Evolutionary conservation across 2,329 filamentous ascomycete genomes (phyloP), one percentile per base, ranked within the genome.

Genomic region (Ceratocystiopsis brevicomis): DNA sequence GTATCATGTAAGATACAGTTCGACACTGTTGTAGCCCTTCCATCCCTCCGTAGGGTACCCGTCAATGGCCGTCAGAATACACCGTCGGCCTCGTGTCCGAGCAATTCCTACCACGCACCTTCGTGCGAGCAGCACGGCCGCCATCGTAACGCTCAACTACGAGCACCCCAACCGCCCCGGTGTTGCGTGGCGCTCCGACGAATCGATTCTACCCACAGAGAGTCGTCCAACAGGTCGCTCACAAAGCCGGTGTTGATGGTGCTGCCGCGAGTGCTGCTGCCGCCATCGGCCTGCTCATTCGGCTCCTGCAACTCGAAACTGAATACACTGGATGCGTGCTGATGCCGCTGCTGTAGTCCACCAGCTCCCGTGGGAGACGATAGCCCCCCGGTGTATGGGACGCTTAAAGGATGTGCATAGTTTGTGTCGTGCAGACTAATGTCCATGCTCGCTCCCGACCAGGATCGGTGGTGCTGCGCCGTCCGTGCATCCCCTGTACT

Each of bases 181-280:
- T 64, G 63, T 43, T 70, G 71, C 43, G 86, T 94, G 52, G 90
- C 85, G 62, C 85, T 93, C 48, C 85, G 72, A 49, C 86, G 71
- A 50, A 95, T 86, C 65, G 83, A 93, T 61, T 93, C 84, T 42
- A 88, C 83, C 88, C 88, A 96, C 15, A 82, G 79, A 16, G 84
- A 90, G 54, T 88, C 82, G 54, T 90, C 84, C 44, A 96, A 69
- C 56, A 90, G 81, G 51, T 86, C 77, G 58, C 87, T 74, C 51
- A 92, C 81, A 53, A 86, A 80, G 40, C 78, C 73, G 41, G 79
- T 77, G 54, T 76, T 84, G 45, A 87, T 78, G 6, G 69, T 67
- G 58, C 80, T 86, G 44, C 71, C 74, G 19, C 76, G 71, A 38
- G 78, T 64, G 52, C 73, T 73, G 55, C 68, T 53, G 33, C 55